These are phyloP conservation scores for Solanum pinnatisectum DNA, from an alignment of 257 asterid genomes.

Conservation along the genomic window DNA sequence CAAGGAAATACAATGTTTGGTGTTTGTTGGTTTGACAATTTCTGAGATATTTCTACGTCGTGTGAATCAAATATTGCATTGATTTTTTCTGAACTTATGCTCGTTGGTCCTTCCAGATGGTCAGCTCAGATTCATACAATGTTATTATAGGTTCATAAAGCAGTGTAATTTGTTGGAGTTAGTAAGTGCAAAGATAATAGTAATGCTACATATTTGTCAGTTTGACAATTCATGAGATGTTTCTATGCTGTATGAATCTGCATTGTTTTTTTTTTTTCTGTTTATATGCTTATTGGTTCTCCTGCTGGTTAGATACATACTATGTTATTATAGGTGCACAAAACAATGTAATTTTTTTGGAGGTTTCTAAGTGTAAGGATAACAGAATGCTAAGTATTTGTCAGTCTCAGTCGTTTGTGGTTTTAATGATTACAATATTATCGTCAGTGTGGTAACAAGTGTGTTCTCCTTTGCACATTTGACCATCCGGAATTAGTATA, in stretches of 20 bases:
- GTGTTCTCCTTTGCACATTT: background rate
- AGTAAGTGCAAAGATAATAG: background rate
- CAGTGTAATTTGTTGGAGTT: background rate
- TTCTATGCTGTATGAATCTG: background rate
- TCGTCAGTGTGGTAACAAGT: background rate
- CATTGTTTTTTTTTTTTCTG: background rate
- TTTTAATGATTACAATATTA: background rate
- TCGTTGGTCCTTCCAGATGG: background rate
- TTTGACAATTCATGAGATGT: background rate
- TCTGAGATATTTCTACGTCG: background rate
- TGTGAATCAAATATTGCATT: background rate
- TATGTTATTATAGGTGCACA: background rate
- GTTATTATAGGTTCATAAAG: background rate
- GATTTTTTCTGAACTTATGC: background rate
- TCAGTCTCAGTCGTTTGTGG: background rate
- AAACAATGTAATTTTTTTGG: background rate
- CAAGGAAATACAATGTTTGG: background rate
- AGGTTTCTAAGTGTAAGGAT: background rate
- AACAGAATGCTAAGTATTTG: background rate
- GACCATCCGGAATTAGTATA: background rate
- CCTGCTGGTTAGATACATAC: background rate
- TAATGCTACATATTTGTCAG: background rate
- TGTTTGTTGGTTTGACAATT: background rate
- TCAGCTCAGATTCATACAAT: no score
- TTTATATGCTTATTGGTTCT: background rate